Base-by-base conservation (phyloP, 352 stramenopile genomes). In the Pythium sp. region DNA sequence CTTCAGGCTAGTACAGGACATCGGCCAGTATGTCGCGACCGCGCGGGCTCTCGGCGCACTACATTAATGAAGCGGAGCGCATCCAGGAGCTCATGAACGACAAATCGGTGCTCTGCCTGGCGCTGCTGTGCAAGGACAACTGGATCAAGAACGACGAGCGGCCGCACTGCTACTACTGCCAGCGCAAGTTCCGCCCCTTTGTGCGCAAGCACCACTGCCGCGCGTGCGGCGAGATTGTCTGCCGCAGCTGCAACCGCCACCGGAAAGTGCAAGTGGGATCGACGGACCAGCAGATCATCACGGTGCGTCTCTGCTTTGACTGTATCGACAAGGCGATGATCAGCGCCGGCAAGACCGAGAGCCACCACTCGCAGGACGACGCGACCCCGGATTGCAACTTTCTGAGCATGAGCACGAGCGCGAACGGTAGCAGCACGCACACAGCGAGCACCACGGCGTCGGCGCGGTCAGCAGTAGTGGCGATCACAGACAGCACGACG, bases 181-280 rank as follows among this genome's bases (percentile, higher is more conserved):
- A 86, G 20, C 75, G 77, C 57, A 91, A 83, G 72, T 95, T 96
- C 63, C 83, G 78, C 2, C 79, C 86, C 0, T 93, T 96, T 54
- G 79, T 77, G 30, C 73, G 90, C 41, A 89, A 91, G 67, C 84
- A 92, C 57, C 86, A 96, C 67, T 96, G 89, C 58, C 87, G 86
- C 38, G 84, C 73, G 0, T 96, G 89, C 41, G 88, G 87, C 12
- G 86, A 94, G 32, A 75, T 96, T 26, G 80, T 95, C 18, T 96
- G 89, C 67, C 85, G 77, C 61, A 77, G 72, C 15, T 96, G 89
- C 75, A 92, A 90, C 51, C 72, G 76, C 8, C 79, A 85, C 47
- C 79, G 85, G 43, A 75, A 77, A 24, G 85, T 95, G 6, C 73
- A 76, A 22, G 74, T 82, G 7, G 74, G 70, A 0, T 41, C 68